Evolutionary conservation across 1,139 yeast genomes (phyloP).

Genomic region (Debaryomyces singareniensis): DNA sequence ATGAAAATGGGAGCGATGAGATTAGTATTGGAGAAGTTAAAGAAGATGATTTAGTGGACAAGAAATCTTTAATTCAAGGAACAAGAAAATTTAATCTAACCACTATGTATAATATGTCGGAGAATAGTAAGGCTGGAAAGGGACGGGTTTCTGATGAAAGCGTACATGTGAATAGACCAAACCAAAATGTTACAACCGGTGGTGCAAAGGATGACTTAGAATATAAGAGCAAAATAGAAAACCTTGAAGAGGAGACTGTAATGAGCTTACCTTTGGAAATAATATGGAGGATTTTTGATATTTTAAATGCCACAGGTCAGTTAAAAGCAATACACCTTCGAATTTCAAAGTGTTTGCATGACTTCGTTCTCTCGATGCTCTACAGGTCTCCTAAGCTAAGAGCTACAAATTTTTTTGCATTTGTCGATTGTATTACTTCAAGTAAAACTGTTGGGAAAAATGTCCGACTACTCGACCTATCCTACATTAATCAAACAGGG

Average conservation of each 20-base stretch:
- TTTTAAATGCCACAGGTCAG: conserved; percentile 25
- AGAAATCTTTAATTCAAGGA: background rate
- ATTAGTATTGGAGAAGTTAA: background rate
- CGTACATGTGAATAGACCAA: background rate
- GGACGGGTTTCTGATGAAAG: background rate
- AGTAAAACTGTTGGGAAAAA: conserved; percentile 36
- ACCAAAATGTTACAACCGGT: too few relatives aligned
- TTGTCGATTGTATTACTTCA: conserved; percentile 62
- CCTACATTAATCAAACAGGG: conserved; percentile 84
- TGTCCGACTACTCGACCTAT: conserved; percentile 57
- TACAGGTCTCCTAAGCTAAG: conserved; percentile 58
- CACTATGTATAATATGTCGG: background rate
- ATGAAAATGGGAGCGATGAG: conserved; percentile 5
- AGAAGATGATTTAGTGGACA: conserved; percentile 1
- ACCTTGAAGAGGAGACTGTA: too few relatives aligned
- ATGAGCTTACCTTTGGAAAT: conserved; percentile 56
- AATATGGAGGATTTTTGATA: conserved; percentile 44
- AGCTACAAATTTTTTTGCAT: conserved; percentile 61
- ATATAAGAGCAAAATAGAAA: too few relatives aligned
- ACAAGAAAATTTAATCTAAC: background rate
- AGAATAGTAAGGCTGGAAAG: background rate
- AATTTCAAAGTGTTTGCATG: conserved; percentile 58
- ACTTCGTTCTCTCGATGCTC: conserved; percentile 51
- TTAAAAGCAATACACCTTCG: conserved; percentile 49
- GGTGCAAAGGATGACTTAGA: too few relatives aligned